phyloP scores from a whole-genome alignment of 345 rosid species.

The Citrus mangshanensis region DNA sequence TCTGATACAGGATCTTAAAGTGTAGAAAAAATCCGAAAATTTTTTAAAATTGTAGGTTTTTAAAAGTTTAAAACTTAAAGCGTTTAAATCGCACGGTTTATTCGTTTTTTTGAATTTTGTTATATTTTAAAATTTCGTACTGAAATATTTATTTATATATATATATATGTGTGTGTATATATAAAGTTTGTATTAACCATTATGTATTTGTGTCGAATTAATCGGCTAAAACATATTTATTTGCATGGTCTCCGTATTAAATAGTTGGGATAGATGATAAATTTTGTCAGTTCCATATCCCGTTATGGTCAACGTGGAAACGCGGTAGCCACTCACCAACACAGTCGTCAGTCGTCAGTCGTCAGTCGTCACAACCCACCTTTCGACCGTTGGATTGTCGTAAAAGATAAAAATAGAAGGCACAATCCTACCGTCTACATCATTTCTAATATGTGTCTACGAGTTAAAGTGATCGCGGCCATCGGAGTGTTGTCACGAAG shows the following conservation, averaged over 20 bases:
- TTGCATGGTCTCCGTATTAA: no score
- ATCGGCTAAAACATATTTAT: no score
- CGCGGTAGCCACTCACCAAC: background rate
- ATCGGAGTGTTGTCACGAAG: background rate
- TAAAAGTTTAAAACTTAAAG: no score
- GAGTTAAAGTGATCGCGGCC: background rate
- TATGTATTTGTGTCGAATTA: no score
- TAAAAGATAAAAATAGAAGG: background rate
- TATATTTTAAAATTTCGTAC: fast-evolving
- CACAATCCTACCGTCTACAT: background rate
- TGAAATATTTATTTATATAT: no score
- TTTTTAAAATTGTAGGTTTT: no score
- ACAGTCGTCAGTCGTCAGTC: background rate
- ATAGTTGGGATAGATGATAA: fast-evolving
- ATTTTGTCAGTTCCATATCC: no score
- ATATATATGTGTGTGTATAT: no score
- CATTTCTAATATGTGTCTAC: background rate
- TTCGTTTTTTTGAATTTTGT: fast-evolving
- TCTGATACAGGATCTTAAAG: no score
- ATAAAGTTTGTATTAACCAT: no score
- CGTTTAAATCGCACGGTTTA: fast-evolving
- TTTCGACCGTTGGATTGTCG: background rate
- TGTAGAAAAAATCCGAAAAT: fast-evolving
- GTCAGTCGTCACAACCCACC: background rate
- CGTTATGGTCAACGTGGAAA: no score